Percentiles rank a stretch among this genome's conserved stretches.
Evolutionary conservation across 768 basidiomycete species (phyloP).

Genomic region (Calocybe indica): DNA sequence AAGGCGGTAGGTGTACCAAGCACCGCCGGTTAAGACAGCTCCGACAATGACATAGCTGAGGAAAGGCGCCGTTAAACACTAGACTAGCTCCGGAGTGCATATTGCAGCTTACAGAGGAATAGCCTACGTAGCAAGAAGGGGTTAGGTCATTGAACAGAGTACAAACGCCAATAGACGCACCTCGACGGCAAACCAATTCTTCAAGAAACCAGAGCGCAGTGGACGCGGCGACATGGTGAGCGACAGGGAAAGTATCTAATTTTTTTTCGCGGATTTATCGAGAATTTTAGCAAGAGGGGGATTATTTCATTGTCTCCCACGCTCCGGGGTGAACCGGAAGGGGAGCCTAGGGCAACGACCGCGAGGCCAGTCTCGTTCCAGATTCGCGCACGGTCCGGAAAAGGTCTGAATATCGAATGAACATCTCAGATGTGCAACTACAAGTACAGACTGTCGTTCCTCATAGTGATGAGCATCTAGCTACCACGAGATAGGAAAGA

Average conservation of each 20-base stretch:
- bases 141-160: conserved; percentile 4
- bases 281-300: too few relatives aligned
- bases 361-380: too few relatives aligned
- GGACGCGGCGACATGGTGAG: conserved; percentile 10
- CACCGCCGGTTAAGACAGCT: conserved; percentile 48
- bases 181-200: conserved; percentile 74
- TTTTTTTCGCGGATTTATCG: too few relatives aligned
- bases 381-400: too few relatives aligned
- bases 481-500: not conserved
- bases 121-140: conserved; percentile 24
- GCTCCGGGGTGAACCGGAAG: too few relatives aligned
- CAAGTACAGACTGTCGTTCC: too few relatives aligned
- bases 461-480: too few relatives aligned
- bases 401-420: too few relatives aligned
- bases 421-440: too few relatives aligned
- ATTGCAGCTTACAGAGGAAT: conserved; percentile 42
- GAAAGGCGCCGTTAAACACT: not conserved
- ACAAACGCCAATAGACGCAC: conserved; percentile 25
- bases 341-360: too few relatives aligned
- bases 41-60: conserved; percentile 46
- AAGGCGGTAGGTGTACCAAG: conserved; percentile 63
- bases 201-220: conserved; percentile 40
- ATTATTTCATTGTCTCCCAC: too few relatives aligned
- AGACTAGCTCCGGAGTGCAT: not conserved
- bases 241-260: too few relatives aligned